Evolutionary conservation across 768 basidiomycete species (phyloP), one percentile per base, ranked within the genome.

Genomic region (Chalciporus chontae): DNA sequence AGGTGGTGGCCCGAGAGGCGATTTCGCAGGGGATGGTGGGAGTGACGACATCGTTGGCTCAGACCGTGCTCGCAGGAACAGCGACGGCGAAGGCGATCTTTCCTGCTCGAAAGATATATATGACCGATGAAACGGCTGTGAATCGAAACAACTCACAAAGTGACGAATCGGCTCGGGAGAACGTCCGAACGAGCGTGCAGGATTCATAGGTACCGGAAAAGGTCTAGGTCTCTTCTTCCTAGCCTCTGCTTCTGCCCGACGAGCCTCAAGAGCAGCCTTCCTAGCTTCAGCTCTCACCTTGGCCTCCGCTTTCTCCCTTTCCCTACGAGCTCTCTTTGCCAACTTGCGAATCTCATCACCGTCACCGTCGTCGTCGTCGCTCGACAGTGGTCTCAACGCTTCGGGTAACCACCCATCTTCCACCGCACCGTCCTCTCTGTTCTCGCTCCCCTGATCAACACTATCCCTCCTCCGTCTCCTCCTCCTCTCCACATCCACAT

Each of bases 311-410:
- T 57, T 68, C 53, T 55, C 65, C 38, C 63, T 53, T 42, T 64
- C 57, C 45, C 57, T 70, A 34, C 64, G 70, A 15, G 63, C 67
- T 50, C 66, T 72, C 45, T 57, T 71, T 9, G 65, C 64, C 6
- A 72, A 53, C 10, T 54, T 64, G 7, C 58, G 59, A 45, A 71
- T 58, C 24, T 69, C 58, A 7, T 66, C 64, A 31, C 29, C 29
- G 10, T 31, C 29, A 21, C 68, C 69, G 10, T 74, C 73, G 10
- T 74, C 73, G 14, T 78, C 77, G n/a, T 71, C 73, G 38, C 68
- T 70, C 13, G 72, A 60, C 19, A 72, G 46, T 21, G 59, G 69
- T 40, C 66, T 68, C 39, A 80, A 63, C 17, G 69, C 56, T 21
- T 67, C 69, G n/a, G 72, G 69, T 47, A 71, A 63, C 50, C 62